Base-by-base conservation (phyloP, 805 yeast genomes). In the Yamadazyma tumulicola region DNA sequence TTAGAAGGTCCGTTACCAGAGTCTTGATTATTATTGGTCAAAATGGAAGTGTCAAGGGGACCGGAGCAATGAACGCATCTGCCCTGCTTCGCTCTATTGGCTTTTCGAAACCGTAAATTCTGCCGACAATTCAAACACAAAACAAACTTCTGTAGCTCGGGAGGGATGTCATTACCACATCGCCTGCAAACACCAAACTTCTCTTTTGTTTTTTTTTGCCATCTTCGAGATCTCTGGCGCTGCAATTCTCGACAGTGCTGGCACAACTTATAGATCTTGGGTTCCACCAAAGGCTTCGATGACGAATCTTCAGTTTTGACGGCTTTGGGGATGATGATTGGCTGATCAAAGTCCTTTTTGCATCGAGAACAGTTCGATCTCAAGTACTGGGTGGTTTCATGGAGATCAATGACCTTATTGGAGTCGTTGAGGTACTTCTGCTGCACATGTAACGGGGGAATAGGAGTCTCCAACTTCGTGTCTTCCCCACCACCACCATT, bases 61-160 rank as follows among this genome's bases (percentile, higher is more conserved):
- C 84, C 83, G 1, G 79, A 65, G 42, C 86, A 80, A 49, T 80
- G 85, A 11, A 80, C 82, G 57, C 86, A 80, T 46, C 71, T 72
- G 1, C 86, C 85, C 43, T 68, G 72, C 9, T 77, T 75, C 5
- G 76, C 81, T 26, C 86, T 60, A 34, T 65, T 69, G 0, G 77
- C 76, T 48, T 80, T 80, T 30, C 77, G 59, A 2, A 69, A 59
- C 42, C 85, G 60, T 20, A 79, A 58, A 25, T 71, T 68, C 45
- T 62, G 67, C 26, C 86, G 63, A 47, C 86, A 80, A 27, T 64
- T 65, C 4, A 78, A 77, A 55, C 86, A 80, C 29, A 80, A 55
- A 0, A 77, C 85, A 53, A 55, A 80, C 35, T 70, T 67, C 25
- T 64, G 61, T 34, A 71, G 73, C 15, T 72, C 77, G 0, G 54